Conservation (phyloP, 2,329 filamentous ascomycete species). For the Clonostachys rhizophaga region DNA sequence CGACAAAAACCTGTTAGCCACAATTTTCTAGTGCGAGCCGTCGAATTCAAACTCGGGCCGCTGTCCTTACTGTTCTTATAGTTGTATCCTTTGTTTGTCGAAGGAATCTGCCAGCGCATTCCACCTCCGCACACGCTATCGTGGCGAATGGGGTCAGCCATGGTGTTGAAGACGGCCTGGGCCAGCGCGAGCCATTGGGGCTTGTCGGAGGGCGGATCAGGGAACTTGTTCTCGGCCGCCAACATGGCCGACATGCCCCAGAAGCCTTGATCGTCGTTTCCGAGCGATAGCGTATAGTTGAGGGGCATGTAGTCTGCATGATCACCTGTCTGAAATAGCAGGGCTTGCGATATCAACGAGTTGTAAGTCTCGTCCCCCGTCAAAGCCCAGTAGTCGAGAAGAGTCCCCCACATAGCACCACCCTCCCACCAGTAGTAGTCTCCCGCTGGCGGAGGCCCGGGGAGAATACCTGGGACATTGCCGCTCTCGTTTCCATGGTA, state of each 20-base stretch:
- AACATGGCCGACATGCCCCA: slow-evolving; percentile 63
- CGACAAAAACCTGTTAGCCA: background rate
- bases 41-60: slow-evolving; percentile 27
- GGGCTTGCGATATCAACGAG: slow-evolving; percentile 39
- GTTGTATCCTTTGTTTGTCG: slow-evolving; percentile 68
- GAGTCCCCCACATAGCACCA: slow-evolving; percentile 55
- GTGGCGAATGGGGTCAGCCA: slow-evolving; percentile 53
- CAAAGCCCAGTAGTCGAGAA: slow-evolving; percentile 61
- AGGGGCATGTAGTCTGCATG: slow-evolving; percentile 50
- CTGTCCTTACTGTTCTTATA: slow-evolving; percentile 58
- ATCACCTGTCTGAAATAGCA: slow-evolving; percentile 48
- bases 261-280: slow-evolving; percentile 64
- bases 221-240: slow-evolving; percentile 53
- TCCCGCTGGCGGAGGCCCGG: slow-evolving; percentile 37
- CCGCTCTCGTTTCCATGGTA: slow-evolving; percentile 40
- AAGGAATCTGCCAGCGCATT: slow-evolving; percentile 73
- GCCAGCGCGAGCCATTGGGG: slow-evolving; percentile 54
- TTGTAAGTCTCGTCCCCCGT: slow-evolving; percentile 58
- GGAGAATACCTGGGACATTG: slow-evolving; percentile 39
- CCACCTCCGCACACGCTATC: slow-evolving; percentile 51
- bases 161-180: slow-evolving; percentile 59
- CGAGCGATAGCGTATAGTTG: slow-evolving; percentile 45
- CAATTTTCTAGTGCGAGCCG: background rate
- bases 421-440: slow-evolving; percentile 66
- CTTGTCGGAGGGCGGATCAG: slow-evolving; percentile 41